A percentile compares a stretch with the other conserved stretches of the same genome.
Evolutionary conservation across 1,139 yeast genomes (phyloP).

Genomic region (Sugiyamaella japonica): DNA sequence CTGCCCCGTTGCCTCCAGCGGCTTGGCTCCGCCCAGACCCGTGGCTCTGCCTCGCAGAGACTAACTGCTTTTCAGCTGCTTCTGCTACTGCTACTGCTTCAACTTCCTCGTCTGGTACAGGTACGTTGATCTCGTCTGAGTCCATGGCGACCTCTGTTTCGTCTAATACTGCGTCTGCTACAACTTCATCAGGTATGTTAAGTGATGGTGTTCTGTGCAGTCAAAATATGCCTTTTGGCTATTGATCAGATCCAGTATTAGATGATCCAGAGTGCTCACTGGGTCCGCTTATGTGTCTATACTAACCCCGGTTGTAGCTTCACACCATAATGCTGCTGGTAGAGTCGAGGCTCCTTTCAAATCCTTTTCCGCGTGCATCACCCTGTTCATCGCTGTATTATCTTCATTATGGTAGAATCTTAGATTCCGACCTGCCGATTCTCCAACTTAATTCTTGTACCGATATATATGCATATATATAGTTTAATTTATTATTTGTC

Average conservation of each 20-base stretch:
- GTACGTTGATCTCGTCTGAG: neutral
- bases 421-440: neutral
- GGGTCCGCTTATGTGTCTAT: too few relatives aligned
- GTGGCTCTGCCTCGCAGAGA: neutral
- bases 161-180: neutral
- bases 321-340: conserved; percentile 5
- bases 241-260: neutral
- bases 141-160: neutral
- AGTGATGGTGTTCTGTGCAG: neutral
- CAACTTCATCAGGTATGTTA: conserved; percentile 1
- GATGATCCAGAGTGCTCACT: neutral
- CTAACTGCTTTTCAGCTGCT: neutral
- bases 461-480: neutral
- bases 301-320: conserved; percentile 3
- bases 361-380: conserved; percentile 5
- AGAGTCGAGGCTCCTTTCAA: conserved; percentile 4
- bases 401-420: conserved; percentile 11
- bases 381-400: conserved; percentile 3
- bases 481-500: neutral
- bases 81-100: neutral
- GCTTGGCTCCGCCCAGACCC: neutral
- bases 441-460: neutral
- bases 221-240: too few relatives aligned
- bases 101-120: neutral
- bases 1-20: neutral